These are phyloP conservation scores for Fusarium globosum DNA, from an alignment of 2,329 filamentous ascomycete genomes.

Conservation along the genomic window DNA sequence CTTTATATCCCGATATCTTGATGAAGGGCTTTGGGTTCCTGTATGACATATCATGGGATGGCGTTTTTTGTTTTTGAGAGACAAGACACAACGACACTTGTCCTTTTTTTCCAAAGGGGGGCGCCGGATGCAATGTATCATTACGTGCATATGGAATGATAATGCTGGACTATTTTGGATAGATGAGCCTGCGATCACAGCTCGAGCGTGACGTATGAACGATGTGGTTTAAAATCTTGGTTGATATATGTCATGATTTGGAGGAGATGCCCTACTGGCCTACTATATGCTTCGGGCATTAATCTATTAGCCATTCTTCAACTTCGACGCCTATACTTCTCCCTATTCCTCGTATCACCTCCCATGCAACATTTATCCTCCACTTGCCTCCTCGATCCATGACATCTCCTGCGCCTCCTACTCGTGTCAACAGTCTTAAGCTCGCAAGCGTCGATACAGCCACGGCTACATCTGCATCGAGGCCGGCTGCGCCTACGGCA, in stretches of 20 bases:
- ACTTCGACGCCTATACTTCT: slow-evolving; percentile 81
- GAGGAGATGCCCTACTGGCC: background rate
- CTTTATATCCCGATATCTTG: slow-evolving; percentile 24
- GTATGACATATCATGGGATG: slow-evolving; percentile 37
- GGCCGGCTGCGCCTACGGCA: slow-evolving; percentile 45
- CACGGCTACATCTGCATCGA: slow-evolving; percentile 69
- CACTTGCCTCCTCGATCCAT: slow-evolving; percentile 78
- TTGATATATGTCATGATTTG: background rate
- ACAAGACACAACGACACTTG: slow-evolving; percentile 7
- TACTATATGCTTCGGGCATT: slow-evolving; percentile 25
- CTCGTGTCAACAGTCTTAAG: slow-evolving; percentile 74
- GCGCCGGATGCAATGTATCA: slow-evolving; percentile 35
- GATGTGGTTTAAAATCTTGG: slow-evolving; percentile 1
- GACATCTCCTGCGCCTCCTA: slow-evolving; percentile 70
- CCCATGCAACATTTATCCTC: slow-evolving; percentile 84
- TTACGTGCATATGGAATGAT: slow-evolving; percentile 40
- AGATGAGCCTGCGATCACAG: slow-evolving; percentile 28
- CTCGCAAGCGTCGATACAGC: slow-evolving; percentile 79
- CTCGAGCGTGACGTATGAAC: slow-evolving; percentile 18
- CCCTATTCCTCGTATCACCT: slow-evolving; percentile 76
- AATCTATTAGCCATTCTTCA: slow-evolving; percentile 80
- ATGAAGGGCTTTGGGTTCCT: slow-evolving; percentile 21
- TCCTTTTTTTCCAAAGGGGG: background rate
- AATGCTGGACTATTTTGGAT: slow-evolving; percentile 27
- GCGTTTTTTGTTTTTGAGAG: slow-evolving; percentile 29